phyloP scores from a whole-genome alignment of 306 rosid genomes.

The Pyrus bretschneideri region DNA sequence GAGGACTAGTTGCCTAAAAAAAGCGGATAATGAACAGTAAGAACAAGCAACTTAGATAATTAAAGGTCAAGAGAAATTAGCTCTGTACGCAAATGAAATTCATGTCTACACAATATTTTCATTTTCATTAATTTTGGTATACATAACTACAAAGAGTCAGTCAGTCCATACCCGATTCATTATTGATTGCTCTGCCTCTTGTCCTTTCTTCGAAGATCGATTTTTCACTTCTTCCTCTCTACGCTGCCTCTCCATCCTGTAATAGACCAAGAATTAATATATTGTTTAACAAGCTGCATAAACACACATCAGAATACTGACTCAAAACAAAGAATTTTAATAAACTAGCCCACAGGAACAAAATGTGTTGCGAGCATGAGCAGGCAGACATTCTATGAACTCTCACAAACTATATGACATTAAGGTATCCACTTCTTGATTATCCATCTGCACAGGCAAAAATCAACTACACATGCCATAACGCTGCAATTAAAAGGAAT shows the following conservation, averaged over 20 bases:
- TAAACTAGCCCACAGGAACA: not conserved
- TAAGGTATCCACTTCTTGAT: not conserved
- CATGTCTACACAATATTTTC: not conserved
- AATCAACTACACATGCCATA: not conserved
- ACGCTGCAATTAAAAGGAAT: not conserved
- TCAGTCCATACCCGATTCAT: slow-evolving; percentile 62
- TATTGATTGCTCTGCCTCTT: slow-evolving; percentile 65
- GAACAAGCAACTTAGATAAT: slow-evolving; percentile 8
- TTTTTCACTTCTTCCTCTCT: slow-evolving; percentile 87
- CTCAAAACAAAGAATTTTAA: not conserved
- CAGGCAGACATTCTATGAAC: not conserved
- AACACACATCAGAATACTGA: not conserved
- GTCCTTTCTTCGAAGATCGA: slow-evolving; percentile 71
- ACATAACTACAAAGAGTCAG: slow-evolving; percentile 2
- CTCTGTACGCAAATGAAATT: not conserved
- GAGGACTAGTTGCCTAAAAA: slow-evolving; percentile 81
- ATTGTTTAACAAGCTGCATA: not conserved
- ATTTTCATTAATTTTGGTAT: not conserved
- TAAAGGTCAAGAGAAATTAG: not conserved
- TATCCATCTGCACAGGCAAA: not conserved
- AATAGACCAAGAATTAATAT: slow-evolving; percentile 12
- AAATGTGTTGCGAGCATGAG: not conserved
- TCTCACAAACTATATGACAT: slow-evolving; percentile 2
- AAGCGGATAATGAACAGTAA: slow-evolving; percentile 11
- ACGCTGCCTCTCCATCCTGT: slow-evolving; percentile 97